phyloP scores from a whole-genome alignment of 805 yeast genomes.

The Candida sanyiensis region DNA sequence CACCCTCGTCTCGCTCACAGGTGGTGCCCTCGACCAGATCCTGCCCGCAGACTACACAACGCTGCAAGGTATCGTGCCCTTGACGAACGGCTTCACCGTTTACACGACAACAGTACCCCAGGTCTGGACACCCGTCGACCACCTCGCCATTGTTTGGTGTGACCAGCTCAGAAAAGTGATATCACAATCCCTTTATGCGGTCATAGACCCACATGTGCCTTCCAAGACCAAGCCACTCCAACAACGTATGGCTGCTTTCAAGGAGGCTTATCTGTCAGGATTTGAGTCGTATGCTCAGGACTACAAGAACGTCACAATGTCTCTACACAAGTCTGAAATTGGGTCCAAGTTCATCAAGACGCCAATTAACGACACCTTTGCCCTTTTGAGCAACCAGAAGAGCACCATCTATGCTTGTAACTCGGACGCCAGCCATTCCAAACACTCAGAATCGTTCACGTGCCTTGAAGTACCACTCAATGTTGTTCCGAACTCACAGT shows the following conservation, averaged over 20 bases:
- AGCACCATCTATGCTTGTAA: constrained; percentile 26
- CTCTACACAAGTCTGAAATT: not conserved
- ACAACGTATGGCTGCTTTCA: constrained; percentile 55
- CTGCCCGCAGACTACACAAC: constrained; percentile 89
- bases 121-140: constrained; percentile 94
- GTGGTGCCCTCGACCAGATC: constrained; percentile 73
- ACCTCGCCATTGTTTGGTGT: constrained; percentile 95
- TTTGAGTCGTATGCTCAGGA: constrained; percentile 40
- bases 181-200: constrained; percentile 52
- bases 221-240: constrained; percentile 46
- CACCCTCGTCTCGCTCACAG: constrained; percentile 79
- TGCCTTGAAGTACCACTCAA: constrained; percentile 5
- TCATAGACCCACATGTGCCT: constrained; percentile 45
- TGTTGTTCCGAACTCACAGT: constrained; percentile 3
- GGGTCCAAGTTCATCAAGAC: constrained; percentile 1
- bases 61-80: constrained; percentile 64
- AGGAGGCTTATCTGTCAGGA: constrained; percentile 43
- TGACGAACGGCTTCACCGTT: constrained; percentile 71
- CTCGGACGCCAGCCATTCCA: constrained; percentile 38
- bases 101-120: constrained; percentile 81
- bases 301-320: not conserved
- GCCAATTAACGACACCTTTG: constrained; percentile 1
- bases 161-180: constrained; percentile 69
- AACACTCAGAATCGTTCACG: not conserved
- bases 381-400: constrained; percentile 2